Evolutionary conservation across 148 eudicot species (phyloP).

Genomic region (Rhododendron vialii): DNA sequence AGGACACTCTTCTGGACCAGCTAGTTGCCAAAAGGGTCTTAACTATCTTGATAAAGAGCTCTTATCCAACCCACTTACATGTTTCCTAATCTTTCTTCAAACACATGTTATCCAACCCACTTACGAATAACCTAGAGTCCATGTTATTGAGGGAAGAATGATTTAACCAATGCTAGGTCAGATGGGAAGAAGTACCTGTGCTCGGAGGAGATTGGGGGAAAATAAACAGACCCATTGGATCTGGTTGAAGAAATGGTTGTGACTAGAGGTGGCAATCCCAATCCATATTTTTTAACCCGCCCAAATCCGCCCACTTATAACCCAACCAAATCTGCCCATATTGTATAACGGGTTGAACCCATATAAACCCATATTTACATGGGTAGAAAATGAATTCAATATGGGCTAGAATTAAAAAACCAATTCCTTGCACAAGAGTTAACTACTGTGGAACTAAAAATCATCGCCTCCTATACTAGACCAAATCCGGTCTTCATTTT

Average conservation of each 20-base stretch:
- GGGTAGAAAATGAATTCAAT: too few relatives aligned
- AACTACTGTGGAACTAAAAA: too few relatives aligned
- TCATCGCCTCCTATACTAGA: too few relatives aligned
- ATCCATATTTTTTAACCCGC: too few relatives aligned
- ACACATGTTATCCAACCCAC: constrained; percentile 3
- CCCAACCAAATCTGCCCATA: too few relatives aligned
- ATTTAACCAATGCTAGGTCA: not conserved
- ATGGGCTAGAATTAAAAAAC: too few relatives aligned
- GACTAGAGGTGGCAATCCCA: too few relatives aligned
- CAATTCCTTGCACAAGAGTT: too few relatives aligned
- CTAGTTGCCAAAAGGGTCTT: not conserved
- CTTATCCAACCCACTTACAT: constrained; percentile 1
- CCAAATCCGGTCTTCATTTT: too few relatives aligned
- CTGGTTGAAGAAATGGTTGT: not conserved
- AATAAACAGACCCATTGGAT: not conserved
- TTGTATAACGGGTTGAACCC: too few relatives aligned
- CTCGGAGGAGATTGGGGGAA: not conserved
- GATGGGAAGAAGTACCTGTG: not conserved
- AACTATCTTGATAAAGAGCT: not conserved
- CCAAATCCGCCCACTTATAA: too few relatives aligned
- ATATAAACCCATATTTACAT: too few relatives aligned
- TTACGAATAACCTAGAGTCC: not conserved
- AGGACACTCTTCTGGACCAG: not conserved
- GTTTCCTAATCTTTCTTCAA: not conserved
- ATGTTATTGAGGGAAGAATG: not conserved